Percentiles rank a stretch among this genome's conserved stretches.
Conservation (phyloP, 1,139 yeast species). For the Candida freyschussii region DNA sequence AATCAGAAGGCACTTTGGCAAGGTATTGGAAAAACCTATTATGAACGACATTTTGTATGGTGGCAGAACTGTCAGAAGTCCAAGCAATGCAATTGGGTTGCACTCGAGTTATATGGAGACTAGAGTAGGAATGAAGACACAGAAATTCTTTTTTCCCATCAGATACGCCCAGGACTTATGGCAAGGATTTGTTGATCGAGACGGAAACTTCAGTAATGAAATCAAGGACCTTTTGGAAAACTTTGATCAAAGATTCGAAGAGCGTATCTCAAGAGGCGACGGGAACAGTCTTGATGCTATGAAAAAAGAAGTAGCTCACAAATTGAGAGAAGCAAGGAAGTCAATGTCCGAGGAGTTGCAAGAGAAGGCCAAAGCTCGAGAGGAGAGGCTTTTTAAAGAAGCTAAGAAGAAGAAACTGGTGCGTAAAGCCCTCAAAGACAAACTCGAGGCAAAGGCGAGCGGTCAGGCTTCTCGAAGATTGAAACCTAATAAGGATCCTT, state of each 20-base stretch:
- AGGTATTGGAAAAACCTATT: conserved; percentile 24
- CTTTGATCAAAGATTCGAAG: conserved; percentile 16
- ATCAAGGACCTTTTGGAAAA: conserved; percentile 12
- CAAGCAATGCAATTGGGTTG: conserved; percentile 12
- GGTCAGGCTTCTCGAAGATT: no score
- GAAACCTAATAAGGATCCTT: no score
- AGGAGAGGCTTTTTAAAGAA: no score
- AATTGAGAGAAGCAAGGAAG: no score
- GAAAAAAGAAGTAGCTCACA: no score
- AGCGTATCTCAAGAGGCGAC: no score
- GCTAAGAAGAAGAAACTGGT: no score
- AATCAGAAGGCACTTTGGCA: conserved; percentile 33
- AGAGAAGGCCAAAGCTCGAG: no score
- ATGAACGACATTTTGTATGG: conserved; percentile 28
- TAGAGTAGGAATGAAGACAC: conserved; percentile 9
- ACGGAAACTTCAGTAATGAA: conserved; percentile 18
- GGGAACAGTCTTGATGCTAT: no score
- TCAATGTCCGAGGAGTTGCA: no score
- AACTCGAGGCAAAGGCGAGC: no score
- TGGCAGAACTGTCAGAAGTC: conserved; percentile 1
- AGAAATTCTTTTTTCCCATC: conserved; percentile 12
- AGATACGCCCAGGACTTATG: conserved; percentile 12
- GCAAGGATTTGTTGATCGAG: conserved; percentile 15
- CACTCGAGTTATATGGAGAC: conserved; percentile 19
- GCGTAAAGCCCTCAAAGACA: no score